Conservation (phyloP, 805 yeast genomes). For the Ogataea siamensis region DNA sequence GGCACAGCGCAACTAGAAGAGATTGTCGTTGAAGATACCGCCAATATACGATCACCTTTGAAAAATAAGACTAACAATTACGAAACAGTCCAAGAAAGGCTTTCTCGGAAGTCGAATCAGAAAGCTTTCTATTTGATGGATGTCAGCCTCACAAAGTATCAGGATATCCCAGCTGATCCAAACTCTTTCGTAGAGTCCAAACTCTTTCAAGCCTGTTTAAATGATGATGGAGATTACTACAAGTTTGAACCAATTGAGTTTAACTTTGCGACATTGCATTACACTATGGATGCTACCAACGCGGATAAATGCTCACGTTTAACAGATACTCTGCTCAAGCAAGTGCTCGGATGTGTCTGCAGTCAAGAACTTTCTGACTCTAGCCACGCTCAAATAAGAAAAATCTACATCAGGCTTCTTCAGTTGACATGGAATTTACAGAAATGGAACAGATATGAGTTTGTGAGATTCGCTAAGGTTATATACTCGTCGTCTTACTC, state of each 20-base stretch:
- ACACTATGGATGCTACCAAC: conserved; percentile 17
- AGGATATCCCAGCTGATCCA: conserved; percentile 6
- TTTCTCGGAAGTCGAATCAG: conserved; percentile 3
- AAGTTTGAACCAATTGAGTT: conserved; percentile 16
- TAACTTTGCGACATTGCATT: conserved; percentile 16
- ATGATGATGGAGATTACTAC: conserved; percentile 20
- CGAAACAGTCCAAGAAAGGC: conserved; percentile 1
- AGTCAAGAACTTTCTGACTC: neutral
- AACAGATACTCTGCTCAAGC: conserved; percentile 14
- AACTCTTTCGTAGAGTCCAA: conserved; percentile 20
- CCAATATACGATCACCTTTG: neutral
- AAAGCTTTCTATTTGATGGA: neutral
- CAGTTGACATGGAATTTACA: conserved; percentile 27
- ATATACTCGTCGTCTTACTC: conserved; percentile 15
- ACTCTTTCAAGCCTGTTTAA: conserved; percentile 17
- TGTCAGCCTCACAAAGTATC: conserved; percentile 6
- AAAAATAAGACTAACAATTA: conserved; percentile 3
- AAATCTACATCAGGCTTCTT: conserved; percentile 22
- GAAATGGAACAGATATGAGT: conserved; percentile 6
- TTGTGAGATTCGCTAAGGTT: conserved; percentile 19
- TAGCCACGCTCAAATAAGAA: neutral
- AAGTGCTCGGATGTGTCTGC: conserved; percentile 10
- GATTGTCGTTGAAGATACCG: neutral
- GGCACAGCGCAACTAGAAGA: conserved; percentile 32
- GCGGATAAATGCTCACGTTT: conserved; percentile 10